phyloP scores from a whole-genome alignment of 1,284 basidiomycete genomes.

The Lentinula novae-zelandiae region DNA sequence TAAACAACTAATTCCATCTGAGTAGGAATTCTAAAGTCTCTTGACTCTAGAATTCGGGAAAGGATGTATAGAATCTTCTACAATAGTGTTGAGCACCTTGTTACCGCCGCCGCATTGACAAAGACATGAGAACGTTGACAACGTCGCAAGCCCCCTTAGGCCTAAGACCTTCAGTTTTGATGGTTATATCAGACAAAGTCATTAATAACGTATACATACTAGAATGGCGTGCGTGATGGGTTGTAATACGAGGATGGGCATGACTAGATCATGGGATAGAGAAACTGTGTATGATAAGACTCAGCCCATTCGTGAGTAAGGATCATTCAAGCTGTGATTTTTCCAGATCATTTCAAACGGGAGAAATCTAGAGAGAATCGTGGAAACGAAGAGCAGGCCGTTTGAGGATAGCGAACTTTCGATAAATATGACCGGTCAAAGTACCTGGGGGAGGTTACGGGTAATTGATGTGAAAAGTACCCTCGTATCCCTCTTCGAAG shows the following conservation, averaged over 20 bases:
- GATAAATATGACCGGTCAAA: neutral
- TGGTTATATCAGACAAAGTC: too few species aligned
- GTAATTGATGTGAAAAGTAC: neutral
- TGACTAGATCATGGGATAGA: neutral
- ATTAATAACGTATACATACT: neutral
- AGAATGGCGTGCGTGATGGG: neutral
- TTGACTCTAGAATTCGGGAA: too few species aligned
- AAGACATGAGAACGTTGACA: neutral
- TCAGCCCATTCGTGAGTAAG: neutral
- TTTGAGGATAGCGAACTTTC: neutral
- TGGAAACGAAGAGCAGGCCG: neutral
- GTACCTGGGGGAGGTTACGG: neutral
- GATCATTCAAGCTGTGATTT: neutral
- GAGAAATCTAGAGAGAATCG: neutral
- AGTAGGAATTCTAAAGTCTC: too few species aligned
- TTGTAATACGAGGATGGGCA: neutral
- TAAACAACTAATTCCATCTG: too few species aligned
- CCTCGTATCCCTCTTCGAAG: neutral
- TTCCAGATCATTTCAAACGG: neutral
- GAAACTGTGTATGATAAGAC: neutral
- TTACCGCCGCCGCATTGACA: neutral
- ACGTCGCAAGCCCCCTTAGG: neutral
- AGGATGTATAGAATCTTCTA: too few species aligned
- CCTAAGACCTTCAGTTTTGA: neutral
- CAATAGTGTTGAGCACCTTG: neutral